Evolutionary conservation across 805 yeast genomes (phyloP), one percentile per base, ranked within the genome.

Genomic region (Starmerella floricola): DNA sequence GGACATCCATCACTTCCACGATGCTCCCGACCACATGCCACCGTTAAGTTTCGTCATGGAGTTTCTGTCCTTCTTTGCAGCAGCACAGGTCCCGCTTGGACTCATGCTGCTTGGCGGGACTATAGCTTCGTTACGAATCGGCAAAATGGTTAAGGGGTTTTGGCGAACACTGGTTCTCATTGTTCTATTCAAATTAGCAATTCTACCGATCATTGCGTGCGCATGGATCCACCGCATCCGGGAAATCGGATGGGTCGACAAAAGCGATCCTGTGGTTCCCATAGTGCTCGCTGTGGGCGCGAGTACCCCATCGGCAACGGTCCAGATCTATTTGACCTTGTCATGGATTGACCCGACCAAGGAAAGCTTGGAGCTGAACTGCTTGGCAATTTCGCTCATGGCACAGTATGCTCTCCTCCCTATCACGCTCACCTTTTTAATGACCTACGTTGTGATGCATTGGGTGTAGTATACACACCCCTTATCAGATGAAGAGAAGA

Each of bases 31-130:
- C 60, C 67, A 69, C 1, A 66, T 68, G 42, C 96, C 96, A 0
- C 87, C 93, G 0, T 65, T 88, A 24, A 84, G 84, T 28, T 87
- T 87, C 50, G 42, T 87, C 4, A 81, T 88, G 75, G 95, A 88
- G 56, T 74, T 78, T 50, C 68, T 88, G 0, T 57, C 73, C 2
- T 88, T 88, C 56, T 65, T 88, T 6, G 95, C 95, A 0, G 75
- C 75, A 21, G 95, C 95, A 0, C 75, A 82, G 38, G 94, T 88
- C 27, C 97, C 96, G 1, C 61, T 84, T 44, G 97, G 96, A 0
- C 64, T 88, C 46, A 58, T 84, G 34, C 56, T 88, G 45, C 61
- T 88, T 23, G 97, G 97, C 2, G 94, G 88, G 15, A 85, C 95
- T 2, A 74, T 88, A 32, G 81, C 95, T 1, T 65, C 95, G 36